A percentile compares a stretch with the other conserved stretches of the same genome.
Conservation (phyloP, 2,329 filamentous ascomycete species). For the Cryphonectria radicalis region DNA sequence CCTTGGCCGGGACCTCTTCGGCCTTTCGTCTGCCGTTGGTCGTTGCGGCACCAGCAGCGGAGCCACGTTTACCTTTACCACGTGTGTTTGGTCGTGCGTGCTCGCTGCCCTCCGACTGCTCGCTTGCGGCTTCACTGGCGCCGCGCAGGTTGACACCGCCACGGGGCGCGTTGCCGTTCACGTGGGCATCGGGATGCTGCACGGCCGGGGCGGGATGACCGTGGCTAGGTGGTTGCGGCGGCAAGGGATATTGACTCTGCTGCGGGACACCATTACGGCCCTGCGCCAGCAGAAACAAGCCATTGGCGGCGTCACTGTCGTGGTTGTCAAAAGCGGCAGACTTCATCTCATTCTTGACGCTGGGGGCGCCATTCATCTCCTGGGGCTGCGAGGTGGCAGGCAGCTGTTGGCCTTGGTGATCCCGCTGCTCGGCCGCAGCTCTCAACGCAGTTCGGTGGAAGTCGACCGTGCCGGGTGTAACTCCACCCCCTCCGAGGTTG, state of each 20-base stretch:
- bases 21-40: conserved; percentile 78
- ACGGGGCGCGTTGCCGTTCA: conserved; percentile 50
- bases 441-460: conserved; percentile 93
- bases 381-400: conserved; percentile 58
- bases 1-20: conserved; percentile 67
- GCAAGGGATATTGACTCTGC: conserved; percentile 51
- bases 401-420: conserved; percentile 45
- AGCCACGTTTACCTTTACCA: conserved; percentile 71
- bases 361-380: conserved; percentile 48
- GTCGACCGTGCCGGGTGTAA: conserved; percentile 88
- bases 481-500: conserved; percentile 76
- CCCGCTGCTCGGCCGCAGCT: conserved; percentile 70
- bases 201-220: conserved; percentile 49
- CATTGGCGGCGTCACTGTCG: conserved; percentile 94
- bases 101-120: conserved; percentile 74
- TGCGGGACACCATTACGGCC: conserved; percentile 61
- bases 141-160: conserved; percentile 54
- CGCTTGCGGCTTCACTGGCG: conserved; percentile 70
- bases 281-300: conserved; percentile 86
- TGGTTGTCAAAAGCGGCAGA: conserved; percentile 80
- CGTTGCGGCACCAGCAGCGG: conserved; percentile 43
- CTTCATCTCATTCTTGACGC: conserved; percentile 54
- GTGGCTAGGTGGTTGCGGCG: conserved; percentile 51
- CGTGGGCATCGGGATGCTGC: conserved; percentile 48
- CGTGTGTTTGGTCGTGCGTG: conserved; percentile 67